Percentiles rank a stretch among this genome's conserved stretches.
phyloP scores from a whole-genome alignment of 805 yeast species.

The Suhomyces sp. region DNA sequence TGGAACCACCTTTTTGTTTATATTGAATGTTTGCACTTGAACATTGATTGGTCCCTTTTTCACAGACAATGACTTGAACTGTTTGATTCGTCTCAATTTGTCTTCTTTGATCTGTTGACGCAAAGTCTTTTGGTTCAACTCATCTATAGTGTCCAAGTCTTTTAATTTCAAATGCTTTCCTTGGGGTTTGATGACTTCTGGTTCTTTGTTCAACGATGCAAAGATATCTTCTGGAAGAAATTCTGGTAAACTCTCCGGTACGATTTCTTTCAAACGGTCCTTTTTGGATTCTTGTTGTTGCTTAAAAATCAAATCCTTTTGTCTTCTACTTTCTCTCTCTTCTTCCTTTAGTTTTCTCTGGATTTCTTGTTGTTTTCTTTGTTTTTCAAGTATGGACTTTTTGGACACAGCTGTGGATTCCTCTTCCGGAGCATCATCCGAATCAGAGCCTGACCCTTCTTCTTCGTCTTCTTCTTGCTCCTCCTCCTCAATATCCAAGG shows the following conservation, averaged over 20 bases:
- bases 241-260: conserved; percentile 34
- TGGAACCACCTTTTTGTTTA: conserved; percentile 31
- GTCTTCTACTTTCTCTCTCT: conserved; percentile 38
- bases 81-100: conserved; percentile 29
- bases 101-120: conserved; percentile 33
- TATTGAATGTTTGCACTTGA: conserved; percentile 27
- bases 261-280: conserved; percentile 12
- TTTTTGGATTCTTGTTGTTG: conserved; percentile 37
- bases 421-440: conserved; percentile 46
- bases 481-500: no score
- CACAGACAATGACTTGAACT: conserved; percentile 23
- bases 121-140: conserved; percentile 24
- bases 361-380: conserved; percentile 20
- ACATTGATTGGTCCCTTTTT: conserved; percentile 44
- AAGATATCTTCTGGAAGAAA: conserved; percentile 42
- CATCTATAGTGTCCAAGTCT: conserved; percentile 38
- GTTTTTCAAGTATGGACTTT: conserved; percentile 24
- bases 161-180: conserved; percentile 32
- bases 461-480: conserved; percentile 15
- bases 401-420: conserved; percentile 35
- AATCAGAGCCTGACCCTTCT: conserved; percentile 18
- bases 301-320: conserved; percentile 29
- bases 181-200: conserved; percentile 6
- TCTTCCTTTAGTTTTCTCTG: conserved; percentile 25
- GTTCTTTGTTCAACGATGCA: conserved; percentile 20